phyloP scores from a whole-genome alignment of 2,329 filamentous ascomycete species.

The Thelonectria olida region DNA sequence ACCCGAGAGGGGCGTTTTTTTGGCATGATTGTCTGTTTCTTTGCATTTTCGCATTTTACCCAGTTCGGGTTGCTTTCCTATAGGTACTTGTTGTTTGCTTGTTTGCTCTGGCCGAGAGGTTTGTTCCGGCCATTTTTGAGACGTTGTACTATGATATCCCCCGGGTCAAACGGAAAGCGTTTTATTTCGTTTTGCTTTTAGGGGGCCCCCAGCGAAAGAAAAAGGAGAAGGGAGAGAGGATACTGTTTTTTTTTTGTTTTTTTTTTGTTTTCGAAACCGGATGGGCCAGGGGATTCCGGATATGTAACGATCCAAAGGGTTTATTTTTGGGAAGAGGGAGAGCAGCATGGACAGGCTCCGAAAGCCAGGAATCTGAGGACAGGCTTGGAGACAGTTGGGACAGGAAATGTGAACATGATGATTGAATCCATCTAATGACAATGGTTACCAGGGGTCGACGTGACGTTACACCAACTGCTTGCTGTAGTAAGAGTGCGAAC shows the following conservation, averaged over 20 bases:
- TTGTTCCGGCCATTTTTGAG: conserved; percentile 13
- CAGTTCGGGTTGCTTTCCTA: too few species aligned
- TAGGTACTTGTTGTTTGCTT: neutral
- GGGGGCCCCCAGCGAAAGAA: conserved; percentile 13
- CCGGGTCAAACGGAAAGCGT: conserved; percentile 24
- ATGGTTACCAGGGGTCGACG: too few species aligned
- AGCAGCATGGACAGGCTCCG: neutral
- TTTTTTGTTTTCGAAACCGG: too few species aligned
- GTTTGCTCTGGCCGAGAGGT: neutral
- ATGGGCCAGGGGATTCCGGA: too few species aligned
- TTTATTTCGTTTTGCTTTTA: conserved; percentile 24
- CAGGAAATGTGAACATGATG: conserved; percentile 25
- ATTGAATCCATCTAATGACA: neutral
- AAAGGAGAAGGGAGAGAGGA: conserved; percentile 2
- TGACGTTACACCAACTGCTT: too few species aligned
- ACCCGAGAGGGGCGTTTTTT: conserved; percentile 3
- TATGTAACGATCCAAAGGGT: too few species aligned
- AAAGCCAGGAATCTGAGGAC: neutral
- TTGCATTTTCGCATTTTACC: too few species aligned
- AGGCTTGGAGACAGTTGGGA: neutral
- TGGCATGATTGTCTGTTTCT: neutral
- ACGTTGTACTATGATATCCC: conserved; percentile 30
- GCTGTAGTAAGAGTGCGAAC: too few species aligned
- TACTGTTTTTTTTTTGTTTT: too few species aligned
- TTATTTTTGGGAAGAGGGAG: neutral